A percentile compares a stretch with the other conserved stretches of the same genome.
Evolutionary conservation across 2,329 filamentous ascomycete genomes (phyloP).

Genomic region (Elsinoe australis): DNA sequence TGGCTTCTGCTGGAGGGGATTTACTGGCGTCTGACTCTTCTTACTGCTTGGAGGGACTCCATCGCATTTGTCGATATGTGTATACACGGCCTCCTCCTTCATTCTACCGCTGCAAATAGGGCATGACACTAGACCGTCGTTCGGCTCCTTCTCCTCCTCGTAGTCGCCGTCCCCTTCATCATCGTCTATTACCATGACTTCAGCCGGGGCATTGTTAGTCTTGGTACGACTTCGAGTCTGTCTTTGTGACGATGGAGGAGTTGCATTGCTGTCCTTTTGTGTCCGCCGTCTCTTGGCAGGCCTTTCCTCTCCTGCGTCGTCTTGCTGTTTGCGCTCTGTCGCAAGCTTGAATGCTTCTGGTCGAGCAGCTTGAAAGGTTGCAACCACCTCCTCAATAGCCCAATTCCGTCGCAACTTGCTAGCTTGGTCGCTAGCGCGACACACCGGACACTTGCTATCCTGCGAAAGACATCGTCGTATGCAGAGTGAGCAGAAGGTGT

Average conservation of each 20-base stretch:
- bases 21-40: conserved; percentile 18
- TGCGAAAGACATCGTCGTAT: conserved; percentile 77
- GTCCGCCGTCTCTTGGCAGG: conserved; percentile 45
- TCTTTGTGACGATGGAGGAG: conserved; percentile 22
- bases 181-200: conserved; percentile 32
- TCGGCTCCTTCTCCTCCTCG: conserved; percentile 35
- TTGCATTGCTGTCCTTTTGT: conserved; percentile 19
- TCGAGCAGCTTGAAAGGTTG: conserved; percentile 63
- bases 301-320: conserved; percentile 18
- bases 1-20: conserved; percentile 10
- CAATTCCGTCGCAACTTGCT: conserved; percentile 77
- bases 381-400: conserved; percentile 75
- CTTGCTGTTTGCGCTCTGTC: conserved; percentile 34
- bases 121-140: conserved; percentile 73
- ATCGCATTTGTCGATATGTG: conserved; percentile 66
- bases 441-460: conserved; percentile 83
- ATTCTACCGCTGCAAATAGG: conserved; percentile 76
- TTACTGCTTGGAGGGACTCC: conserved; percentile 31
- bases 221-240: conserved; percentile 30
- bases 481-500: conserved; percentile 95
- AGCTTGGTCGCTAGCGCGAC: conserved; percentile 71
- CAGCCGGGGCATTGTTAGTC: conserved; percentile 25
- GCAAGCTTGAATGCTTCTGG: conserved; percentile 58
- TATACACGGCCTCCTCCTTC: conserved; percentile 68
- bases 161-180: conserved; percentile 35